A percentile compares a stretch with the other conserved stretches of the same genome.
These are phyloP conservation scores for Trichosphaerium sp. DNA, from an alignment of 78 protist species.

Conservation along the genomic window DNA sequence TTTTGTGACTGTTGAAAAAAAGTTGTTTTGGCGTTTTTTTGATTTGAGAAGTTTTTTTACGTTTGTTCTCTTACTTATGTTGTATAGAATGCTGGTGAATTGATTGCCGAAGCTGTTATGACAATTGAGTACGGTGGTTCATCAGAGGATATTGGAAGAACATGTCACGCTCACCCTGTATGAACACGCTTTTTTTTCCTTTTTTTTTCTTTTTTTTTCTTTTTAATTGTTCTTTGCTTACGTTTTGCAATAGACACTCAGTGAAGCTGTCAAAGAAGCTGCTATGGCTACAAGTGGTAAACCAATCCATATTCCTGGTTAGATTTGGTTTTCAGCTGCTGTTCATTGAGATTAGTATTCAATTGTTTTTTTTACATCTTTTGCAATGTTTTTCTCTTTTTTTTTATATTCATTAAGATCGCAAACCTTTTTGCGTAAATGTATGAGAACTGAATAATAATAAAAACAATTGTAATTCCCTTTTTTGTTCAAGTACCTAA, in stretches of 20 bases:
- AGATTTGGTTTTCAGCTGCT: too few relatives aligned
- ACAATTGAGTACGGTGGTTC: conserved; percentile 92
- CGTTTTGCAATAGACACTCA: conserved; percentile 44
- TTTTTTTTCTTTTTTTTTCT: neutral
- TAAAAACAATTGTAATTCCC: too few relatives aligned
- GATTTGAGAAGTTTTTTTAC: too few relatives aligned
- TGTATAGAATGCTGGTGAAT: conserved; percentile 71
- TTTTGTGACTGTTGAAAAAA: neutral
- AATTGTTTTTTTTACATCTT: too few relatives aligned
- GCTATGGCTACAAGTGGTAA: conserved; percentile 67
- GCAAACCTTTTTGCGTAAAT: too few relatives aligned
- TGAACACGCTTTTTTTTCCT: neutral
- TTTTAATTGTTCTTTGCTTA: neutral
- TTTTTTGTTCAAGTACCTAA: too few relatives aligned
- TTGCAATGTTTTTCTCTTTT: too few relatives aligned
- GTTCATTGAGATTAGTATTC: too few relatives aligned
- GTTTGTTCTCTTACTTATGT: neutral
- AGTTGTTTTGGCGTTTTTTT: neutral
- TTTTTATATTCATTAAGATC: too few relatives aligned
- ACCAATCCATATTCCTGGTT: conserved; percentile 91
- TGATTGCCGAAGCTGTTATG: conserved; percentile 83
- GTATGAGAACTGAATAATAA: too few relatives aligned
- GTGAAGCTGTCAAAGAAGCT: conserved; percentile 98
- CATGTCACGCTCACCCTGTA: conserved; percentile 97
- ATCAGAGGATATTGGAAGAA: conserved; percentile 86